These are phyloP conservation scores for Neofusicoccum sp. DNA, from an alignment of 2,329 filamentous ascomycete species.

Conservation along the genomic window DNA sequence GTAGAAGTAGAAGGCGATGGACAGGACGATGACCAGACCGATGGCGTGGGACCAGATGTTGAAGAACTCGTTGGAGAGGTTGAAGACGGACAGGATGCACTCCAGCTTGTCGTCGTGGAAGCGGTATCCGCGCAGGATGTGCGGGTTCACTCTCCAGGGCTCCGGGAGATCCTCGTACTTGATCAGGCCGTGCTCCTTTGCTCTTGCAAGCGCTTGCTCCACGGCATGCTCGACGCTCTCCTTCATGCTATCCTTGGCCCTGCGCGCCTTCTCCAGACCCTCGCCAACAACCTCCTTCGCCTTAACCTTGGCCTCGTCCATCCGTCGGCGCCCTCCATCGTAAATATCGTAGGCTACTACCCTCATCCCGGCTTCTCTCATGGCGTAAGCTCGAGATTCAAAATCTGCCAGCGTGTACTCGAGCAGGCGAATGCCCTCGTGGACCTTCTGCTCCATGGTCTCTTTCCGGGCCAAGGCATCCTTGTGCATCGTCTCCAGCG, in stretches of 20 bases:
- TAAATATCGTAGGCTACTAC: conserved; percentile 70
- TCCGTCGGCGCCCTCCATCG: conserved; percentile 73
- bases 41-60: conserved; percentile 98
- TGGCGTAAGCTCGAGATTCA: conserved; percentile 75
- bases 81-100: conserved; percentile 80
- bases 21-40: conserved; percentile 81
- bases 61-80: conserved; percentile 86
- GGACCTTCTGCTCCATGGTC: conserved; percentile 86
- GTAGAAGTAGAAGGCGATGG: conserved; percentile 94
- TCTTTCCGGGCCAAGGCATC: conserved; percentile 81
- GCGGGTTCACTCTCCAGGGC: conserved; percentile 92
- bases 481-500: conserved; percentile 82
- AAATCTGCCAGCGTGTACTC: conserved; percentile 83
- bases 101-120: conserved; percentile 90
- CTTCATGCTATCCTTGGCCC: conserved; percentile 64
- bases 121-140: conserved; percentile 88
- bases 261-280: conserved; percentile 76
- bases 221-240: conserved; percentile 77
- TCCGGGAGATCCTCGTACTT: conserved; percentile 85
- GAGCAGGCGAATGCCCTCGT: conserved; percentile 80
- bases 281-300: conserved; percentile 77
- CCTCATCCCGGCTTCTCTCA: conserved; percentile 73
- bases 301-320: conserved; percentile 74
- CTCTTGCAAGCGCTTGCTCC: conserved; percentile 70
- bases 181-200: conserved; percentile 78